Base-by-base conservation (phyloP, 345 rosid genomes). In the Mallotus nudiflorus region DNA sequence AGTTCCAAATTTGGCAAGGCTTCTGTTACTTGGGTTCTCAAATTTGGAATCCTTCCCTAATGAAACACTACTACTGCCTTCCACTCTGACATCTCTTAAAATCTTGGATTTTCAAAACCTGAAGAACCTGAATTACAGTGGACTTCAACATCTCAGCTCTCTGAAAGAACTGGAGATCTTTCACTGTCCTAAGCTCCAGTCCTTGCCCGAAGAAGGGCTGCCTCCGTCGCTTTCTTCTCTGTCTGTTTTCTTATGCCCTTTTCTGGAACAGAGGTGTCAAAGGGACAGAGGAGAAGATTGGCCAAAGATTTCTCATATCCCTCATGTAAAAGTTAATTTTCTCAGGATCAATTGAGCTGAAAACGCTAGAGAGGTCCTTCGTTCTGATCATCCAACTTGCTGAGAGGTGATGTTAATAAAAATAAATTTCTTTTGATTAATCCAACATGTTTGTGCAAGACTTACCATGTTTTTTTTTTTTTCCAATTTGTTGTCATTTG, bases 91-190 rank as follows among this genome's bases (percentile, higher is more conserved):
- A 13, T 52, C 71, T n/a, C 71, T 67, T 39, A 54, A 28, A 45
- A 54, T 67, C 33, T 67, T n/a, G 71, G 61, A 57, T 44, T 53
- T 67, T 39, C 62, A 67, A 42, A 39, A 67, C 33, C 62, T 67
- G 50, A 44, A 62, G 44, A 22, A 1, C 15, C 13, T 62, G 35
- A 15, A 62, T 19, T 62, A 62, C 35, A 44, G 6, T 62, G 66
- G 66, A 42, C 66, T 66, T 66, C 42, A 66, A 33, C 69, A 66
- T 37, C 69, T 66, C 15, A 66, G 15, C 19, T 66, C 58, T 10
- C 40, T 66, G 16, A 52, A 24, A 50, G 55, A 66, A 49, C 5
- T 66, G 69, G 58, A 49, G 28, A 49, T 66, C 29, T 66, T 42
- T 2, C 35, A 35, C 45, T 66, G 69, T 52, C 69, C 69, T 10